Percentiles rank a stretch among this genome's conserved stretches.
phyloP scores from a whole-genome alignment of 257 asterid species.

The Scutellaria minor region DNA sequence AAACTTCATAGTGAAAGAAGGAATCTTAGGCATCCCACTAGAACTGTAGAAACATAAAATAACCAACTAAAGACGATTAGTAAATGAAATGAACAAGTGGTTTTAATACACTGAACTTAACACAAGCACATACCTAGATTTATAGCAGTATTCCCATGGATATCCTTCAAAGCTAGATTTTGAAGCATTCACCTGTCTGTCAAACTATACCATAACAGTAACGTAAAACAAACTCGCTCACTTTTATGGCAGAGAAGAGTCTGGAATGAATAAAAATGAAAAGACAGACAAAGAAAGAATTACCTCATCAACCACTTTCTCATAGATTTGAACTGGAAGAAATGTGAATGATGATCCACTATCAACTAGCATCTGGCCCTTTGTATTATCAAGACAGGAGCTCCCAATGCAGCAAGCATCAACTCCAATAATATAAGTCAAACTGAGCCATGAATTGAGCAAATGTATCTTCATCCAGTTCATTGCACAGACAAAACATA shows the following conservation, averaged over 20 bases:
- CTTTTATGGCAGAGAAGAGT: constrained; percentile 24
- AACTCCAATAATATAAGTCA: constrained; percentile 73
- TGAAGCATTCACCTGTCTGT: constrained; percentile 67
- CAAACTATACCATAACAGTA: constrained; percentile 51
- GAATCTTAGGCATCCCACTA: constrained; percentile 55
- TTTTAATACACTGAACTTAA: constrained; percentile 20
- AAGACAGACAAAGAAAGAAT: constrained; percentile 10
- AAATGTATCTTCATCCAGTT: constrained; percentile 5
- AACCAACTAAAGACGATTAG: constrained; percentile 31
- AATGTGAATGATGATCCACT: constrained; percentile 84
- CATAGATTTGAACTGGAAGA: constrained; percentile 64
- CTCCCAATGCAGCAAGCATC: constrained; percentile 67
- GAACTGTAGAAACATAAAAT: constrained; percentile 55
- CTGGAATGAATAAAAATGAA: constrained; percentile 18
- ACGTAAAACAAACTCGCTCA: constrained; percentile 20
- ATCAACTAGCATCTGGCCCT: constrained; percentile 66
- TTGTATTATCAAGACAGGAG: constrained; percentile 61
- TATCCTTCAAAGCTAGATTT: constrained; percentile 72
- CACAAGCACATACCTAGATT: constrained; percentile 60
- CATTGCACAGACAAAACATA: constrained; percentile 18
- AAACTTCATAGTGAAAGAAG: constrained; percentile 75
- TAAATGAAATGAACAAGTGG: constrained; percentile 25
- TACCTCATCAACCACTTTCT: constrained; percentile 71
- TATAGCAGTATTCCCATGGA: constrained; percentile 88
- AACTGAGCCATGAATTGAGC: constrained; percentile 46